Evolutionary conservation across 2,329 filamentous ascomycete genomes (phyloP), one percentile per base, ranked within the genome.

Genomic region (Botrytis deweyae): DNA sequence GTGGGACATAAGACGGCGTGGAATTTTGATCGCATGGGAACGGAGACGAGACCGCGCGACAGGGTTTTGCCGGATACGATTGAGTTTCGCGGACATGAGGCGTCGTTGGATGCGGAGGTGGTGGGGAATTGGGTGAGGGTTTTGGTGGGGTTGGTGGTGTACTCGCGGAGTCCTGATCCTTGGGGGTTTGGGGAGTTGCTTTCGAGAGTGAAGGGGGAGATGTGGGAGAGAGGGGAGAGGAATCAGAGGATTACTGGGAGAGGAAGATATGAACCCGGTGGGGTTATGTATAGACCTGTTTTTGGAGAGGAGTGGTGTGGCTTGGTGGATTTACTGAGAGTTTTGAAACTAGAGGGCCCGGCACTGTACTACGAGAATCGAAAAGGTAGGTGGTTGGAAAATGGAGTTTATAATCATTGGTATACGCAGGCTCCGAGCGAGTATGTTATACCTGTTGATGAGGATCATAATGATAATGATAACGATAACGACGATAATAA

Each of bases 71-170:
- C 9, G 12, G 33, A 52, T 25, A 79, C 78, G 8, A 72, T 81
- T 18, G 79, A 81, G 58, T 81, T 79, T 68, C 69, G 79, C 3
- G 76, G 80, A 40, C 78, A 81, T 69, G 70, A 68, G 20, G 80
- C 75, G 0, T 75, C 75, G 1, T 36, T 81, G 7, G 76, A 78
- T 72, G 49, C 71, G 1, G 65, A 69, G 0, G 71, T 22, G 8
- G 69, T 78, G 6, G 25, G 12, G 0, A 75, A 67, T 40, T 80
- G 80, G 80, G 74, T 78, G 20, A 61, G 69, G 29, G 74, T 70
- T 9, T 59, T 68, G 8, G 72, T 76, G 0, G 76, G 76, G 6
- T 73, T 80, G 9, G 72, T 79, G 18, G 22, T 33, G 68, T 46
- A 69, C 63, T 4, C 22, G 59, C 3, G 36, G 9, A 25, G 25